A percentile compares a stretch with the other conserved stretches of the same genome.
Evolutionary conservation across 179 eudicot species (phyloP).

Genomic region (Patellifolia procumbens): DNA sequence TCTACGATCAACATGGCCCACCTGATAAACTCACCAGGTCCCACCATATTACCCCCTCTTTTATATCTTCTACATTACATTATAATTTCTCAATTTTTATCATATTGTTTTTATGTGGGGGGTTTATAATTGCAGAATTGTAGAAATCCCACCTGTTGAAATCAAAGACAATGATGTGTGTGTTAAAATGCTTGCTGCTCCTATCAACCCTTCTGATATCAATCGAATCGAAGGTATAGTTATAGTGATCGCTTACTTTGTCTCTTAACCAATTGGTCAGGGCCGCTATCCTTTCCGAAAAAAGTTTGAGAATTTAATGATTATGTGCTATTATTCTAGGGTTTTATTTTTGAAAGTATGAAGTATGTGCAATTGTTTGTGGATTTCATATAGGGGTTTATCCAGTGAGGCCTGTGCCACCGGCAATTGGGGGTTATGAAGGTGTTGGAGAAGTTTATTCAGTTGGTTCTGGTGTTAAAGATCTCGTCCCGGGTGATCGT

Average conservation of each 20-base stretch:
- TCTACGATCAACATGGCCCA: constrained; percentile 71
- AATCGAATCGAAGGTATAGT: constrained; percentile 79
- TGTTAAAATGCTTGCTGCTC: constrained; percentile 90
- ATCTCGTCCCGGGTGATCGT: constrained; percentile 70
- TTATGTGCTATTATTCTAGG: neutral
- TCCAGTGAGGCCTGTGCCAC: constrained; percentile 86
- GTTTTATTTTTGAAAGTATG: neutral
- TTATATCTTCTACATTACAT: neutral
- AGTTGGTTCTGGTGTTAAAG: constrained; percentile 66
- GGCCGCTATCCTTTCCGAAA: too few relatives aligned
- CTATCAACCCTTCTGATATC: constrained; percentile 96
- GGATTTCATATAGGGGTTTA: constrained; percentile 57
- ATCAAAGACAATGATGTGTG: constrained; percentile 72
- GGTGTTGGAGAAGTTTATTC: constrained; percentile 86
- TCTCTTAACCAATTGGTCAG: too few relatives aligned
- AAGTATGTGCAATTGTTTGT: neutral
- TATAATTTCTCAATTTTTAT: neutral
- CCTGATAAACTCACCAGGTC: constrained; percentile 80
- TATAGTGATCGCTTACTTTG: too few relatives aligned
- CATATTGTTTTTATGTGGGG: neutral
- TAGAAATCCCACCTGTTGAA: constrained; percentile 64
- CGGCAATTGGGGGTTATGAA: constrained; percentile 91
- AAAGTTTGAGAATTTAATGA: too few relatives aligned
- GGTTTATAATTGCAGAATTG: constrained; percentile 45
- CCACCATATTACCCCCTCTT: too few relatives aligned